A percentile compares a stretch with the other conserved stretches of the same genome.
Evolutionary conservation across 352 stramenopile species (phyloP).

Genomic region (Pythium brassicae): DNA sequence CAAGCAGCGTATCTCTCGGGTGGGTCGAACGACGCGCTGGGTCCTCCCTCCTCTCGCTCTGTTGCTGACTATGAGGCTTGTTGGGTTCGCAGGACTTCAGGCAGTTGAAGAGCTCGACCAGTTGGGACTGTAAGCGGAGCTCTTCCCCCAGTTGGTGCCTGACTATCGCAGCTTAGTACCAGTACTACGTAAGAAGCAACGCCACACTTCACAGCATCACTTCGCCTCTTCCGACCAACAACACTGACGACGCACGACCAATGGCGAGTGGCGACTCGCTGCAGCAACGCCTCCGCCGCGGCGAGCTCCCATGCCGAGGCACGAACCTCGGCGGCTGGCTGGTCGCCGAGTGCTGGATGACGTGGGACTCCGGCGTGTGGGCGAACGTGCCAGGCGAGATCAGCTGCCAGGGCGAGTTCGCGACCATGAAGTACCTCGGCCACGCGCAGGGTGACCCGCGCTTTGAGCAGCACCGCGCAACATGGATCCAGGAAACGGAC

Average conservation of each 20-base stretch:
- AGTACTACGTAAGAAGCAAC: too few relatives aligned
- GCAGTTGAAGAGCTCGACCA: constrained; percentile 28
- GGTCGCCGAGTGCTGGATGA: constrained; percentile 83
- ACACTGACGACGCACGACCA: too few relatives aligned
- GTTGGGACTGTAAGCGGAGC: constrained; percentile 4
- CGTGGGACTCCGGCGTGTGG: constrained; percentile 76
- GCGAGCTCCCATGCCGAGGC: constrained; percentile 42
- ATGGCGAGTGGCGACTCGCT: constrained; percentile 16
- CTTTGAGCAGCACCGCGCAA: constrained; percentile 72
- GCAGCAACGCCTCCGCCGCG: constrained; percentile 26
- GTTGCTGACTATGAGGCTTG: background rate
- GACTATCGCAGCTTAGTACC: too few relatives aligned
- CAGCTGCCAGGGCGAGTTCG: constrained; percentile 37
- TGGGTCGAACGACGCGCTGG: background rate
- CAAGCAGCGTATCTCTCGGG: constrained; percentile 63
- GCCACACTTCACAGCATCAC: too few relatives aligned
- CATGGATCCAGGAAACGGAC: constrained; percentile 76
- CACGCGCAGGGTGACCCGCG: constrained; percentile 42
- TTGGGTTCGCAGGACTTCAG: constrained; percentile 16
- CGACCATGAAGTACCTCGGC: constrained; percentile 45
- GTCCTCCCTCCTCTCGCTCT: background rate
- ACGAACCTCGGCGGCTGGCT: constrained; percentile 87
- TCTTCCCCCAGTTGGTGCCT: background rate
- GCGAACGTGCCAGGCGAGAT: constrained; percentile 61
- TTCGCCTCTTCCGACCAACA: too few relatives aligned